Evolutionary conservation across 1,284 basidiomycete genomes (phyloP).

Genomic region (Tranzscheliella williamsii): DNA sequence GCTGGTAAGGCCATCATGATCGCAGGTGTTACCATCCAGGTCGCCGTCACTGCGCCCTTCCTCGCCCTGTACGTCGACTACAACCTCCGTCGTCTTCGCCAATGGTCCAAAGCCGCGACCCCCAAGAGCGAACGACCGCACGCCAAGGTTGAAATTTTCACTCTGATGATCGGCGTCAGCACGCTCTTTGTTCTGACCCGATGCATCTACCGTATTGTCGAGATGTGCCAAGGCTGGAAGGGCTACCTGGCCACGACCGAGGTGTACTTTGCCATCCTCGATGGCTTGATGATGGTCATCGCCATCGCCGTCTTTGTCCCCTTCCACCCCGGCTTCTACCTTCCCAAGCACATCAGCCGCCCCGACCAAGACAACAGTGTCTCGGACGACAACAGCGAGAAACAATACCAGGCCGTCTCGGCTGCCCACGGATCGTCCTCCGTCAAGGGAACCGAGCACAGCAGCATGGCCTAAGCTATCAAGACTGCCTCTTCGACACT

Average conservation of each 20-base stretch:
- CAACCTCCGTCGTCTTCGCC: constrained; percentile 24
- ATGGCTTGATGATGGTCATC: constrained; percentile 31
- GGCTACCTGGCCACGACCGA: constrained; percentile 26
- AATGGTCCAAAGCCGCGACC: constrained; percentile 10
- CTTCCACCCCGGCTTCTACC: constrained; percentile 21
- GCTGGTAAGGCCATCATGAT: constrained; percentile 29
- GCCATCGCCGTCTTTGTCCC: constrained; percentile 33
- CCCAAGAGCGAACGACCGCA: constrained; percentile 6
- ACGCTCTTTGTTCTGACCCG: constrained; percentile 29
- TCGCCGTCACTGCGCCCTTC: constrained; percentile 33
- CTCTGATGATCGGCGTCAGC: constrained; percentile 17
- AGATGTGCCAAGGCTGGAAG: constrained; percentile 36
- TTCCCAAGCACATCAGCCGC: constrained; percentile 7
- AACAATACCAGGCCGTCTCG: too few species aligned
- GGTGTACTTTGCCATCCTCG: constrained; percentile 29
- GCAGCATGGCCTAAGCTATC: too few species aligned
- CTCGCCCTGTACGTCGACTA: constrained; percentile 30
- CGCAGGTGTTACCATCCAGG: constrained; percentile 32
- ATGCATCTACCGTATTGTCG: constrained; percentile 42
- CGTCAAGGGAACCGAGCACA: too few species aligned
- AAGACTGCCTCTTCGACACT: too few species aligned
- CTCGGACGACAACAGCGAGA: not conserved
- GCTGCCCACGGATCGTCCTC: too few species aligned
- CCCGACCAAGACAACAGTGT: not conserved
- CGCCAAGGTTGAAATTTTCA: constrained; percentile 21